Evolutionary conservation across 805 yeast species (phyloP), one percentile per base, ranked within the genome.

Genomic region (Spathaspora gorwiae): DNA sequence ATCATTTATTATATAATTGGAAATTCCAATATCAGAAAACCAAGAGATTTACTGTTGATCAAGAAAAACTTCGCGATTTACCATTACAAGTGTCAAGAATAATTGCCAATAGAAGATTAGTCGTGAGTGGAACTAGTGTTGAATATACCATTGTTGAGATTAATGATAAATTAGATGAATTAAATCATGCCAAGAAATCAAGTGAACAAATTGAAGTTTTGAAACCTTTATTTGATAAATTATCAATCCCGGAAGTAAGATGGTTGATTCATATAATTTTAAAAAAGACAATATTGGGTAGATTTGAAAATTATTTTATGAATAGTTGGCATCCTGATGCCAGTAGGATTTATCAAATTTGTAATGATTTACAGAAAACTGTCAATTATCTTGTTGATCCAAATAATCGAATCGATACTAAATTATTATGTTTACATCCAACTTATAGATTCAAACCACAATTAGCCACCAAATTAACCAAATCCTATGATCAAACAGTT

Each of bases 321-420:
- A 54, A 62, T 5, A 53, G 65, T 27, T 90, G 90, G 87, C 95
- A 89, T 61, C 89, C 90, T 0, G 90, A 88, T 60, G 92, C 95
- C 0, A 66, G 73, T 8, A 74, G 73, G 3, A 75, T 87, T 26
- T 79, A 73, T 49, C 79, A 81, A 47, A 80, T 86, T 6, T 85
- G 89, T 3, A 79, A 81, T 44, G 80, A 80, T 54, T 61, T 90
- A 40, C 72, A 79, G 49, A 65, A 74, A 8, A 83, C 87, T 1
- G 80, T 89, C 49, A 52, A 65, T 47, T 78, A 72, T 43, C 65
- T 89, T 7, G 59, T 67, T 44, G 83, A 84, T 53, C 80, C 81
- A 0, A 48, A 53, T 1, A 48, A 54, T 12, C 60, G 82, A 37
- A 61, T 86, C 9, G 56, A 72, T 1, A 60, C 66, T 1, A 50